Evolutionary conservation across 192 early-diverging fungal species (phyloP), one percentile per base, ranked within the genome.

Genomic region (Entophlyctis luteolus): DNA sequence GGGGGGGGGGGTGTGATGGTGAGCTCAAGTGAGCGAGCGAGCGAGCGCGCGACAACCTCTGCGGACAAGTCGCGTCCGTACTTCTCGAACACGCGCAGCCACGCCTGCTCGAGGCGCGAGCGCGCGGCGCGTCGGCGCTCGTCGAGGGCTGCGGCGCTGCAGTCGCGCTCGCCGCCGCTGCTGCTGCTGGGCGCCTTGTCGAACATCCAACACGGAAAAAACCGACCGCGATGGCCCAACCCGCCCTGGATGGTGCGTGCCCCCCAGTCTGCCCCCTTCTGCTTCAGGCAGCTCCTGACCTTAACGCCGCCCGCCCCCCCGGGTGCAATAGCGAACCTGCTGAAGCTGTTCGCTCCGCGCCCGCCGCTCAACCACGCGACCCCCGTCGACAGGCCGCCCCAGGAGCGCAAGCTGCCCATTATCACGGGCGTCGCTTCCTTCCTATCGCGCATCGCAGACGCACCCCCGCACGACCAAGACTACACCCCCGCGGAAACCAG

Each of bases 291-390:
- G 27, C 55, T 56, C 29, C 10, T 56, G n/a, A 27, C 58, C 36
- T 46, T 39, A n/a, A 27, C 20, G 27, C 54, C 10, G 36, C 54
- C 54, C 10, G 65, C 88, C 47, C 85, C 89, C n/a, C n/a, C n/a
- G n/a, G n/a, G n/a, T n/a, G n/a, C n/a, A n/a, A n/a, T n/a, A 45
- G 87, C 89, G 1, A 83, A 91, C 52, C 77, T 94, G 28, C 71
- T 92, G 4, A 79, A 82, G 48, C 86, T 92, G 20, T 94, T 94
- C 78, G 85, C 87, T 20, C 90, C 92, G 25, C 81, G 92, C 38
- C 92, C 92, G 27, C 87, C 88, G 8, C 78, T 93, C n/a, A 74
- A 73, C 20, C 80, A 83, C 69, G 53, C 80, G 8, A 68, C 81
- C 31, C 89, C 92, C 27, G 59, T 90, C 49, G 91, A 92, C 72